Evolutionary conservation across 208 protist species (phyloP), one percentile per base, ranked within the genome.

Genomic region (Trypanosoma melophagium): DNA sequence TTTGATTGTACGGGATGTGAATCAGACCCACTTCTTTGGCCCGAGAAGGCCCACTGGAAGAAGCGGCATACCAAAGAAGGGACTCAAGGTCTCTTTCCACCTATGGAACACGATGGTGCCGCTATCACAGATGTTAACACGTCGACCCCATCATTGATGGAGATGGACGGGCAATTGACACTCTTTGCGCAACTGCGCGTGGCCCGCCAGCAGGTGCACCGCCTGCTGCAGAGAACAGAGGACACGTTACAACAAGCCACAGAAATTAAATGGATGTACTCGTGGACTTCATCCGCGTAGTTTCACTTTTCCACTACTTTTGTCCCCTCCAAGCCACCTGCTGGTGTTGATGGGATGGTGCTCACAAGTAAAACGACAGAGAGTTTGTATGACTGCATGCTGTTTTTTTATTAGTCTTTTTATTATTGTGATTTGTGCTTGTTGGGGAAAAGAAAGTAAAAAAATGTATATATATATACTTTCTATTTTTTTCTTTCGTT

Each of bases 131-230:
- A 12, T 25, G 21, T 12, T 0, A 60, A 9, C 9, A 60, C 38
- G 25, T 62, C 19, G 21, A 40, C 44, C 47, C 7, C 60, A 49
- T 57, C 50, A 45, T 40, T 22, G 17, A 22, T 21, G 12, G 49
- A 59, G 13, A 40, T 41, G 22, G 58, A 65, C 16, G 66, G 35
- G 22, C 66, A 71, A 35, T 58, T 71, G 25, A 41, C 50, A 22
- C 55, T 65, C n/a, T 64, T 71, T 17, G 8, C 58, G 17, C 13
- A 42, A n/a, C 40, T 71, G 38, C 66, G 66, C 41, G 14, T 13
- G 3, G 24, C 10, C 21, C 56, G 66, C 8, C 31, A 31, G 40
- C 17, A 42, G 49, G 47, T 38, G n/a, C 66, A 71, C 35, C 7
- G 7, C 21, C 41, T 56, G 40, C 66, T 71, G 21, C 31, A 58